Percentiles rank a stretch among this genome's conserved stretches.
Conservation (phyloP, 257 asterid genomes). For the Agastache rugosa region DNA sequence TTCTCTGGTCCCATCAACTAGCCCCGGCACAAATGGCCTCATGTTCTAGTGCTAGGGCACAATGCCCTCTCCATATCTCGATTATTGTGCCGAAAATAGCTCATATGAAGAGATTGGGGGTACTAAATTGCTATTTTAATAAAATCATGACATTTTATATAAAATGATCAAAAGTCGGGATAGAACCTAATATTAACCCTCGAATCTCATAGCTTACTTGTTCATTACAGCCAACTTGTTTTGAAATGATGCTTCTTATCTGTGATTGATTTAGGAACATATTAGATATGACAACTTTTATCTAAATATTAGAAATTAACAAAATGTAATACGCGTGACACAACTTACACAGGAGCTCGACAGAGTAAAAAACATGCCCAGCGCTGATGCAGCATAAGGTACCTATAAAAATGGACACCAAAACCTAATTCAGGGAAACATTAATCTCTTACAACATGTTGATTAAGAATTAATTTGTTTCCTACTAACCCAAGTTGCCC, state of each 20-base stretch:
- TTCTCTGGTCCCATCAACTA: too few species aligned
- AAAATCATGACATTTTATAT: too few species aligned
- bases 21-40: too few species aligned
- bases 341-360: constrained; percentile 28
- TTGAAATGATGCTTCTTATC: constrained; percentile 38
- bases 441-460: background rate
- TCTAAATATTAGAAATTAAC: too few species aligned
- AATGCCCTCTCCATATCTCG: too few species aligned
- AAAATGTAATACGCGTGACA: background rate
- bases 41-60: too few species aligned
- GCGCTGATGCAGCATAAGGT: constrained; percentile 26
- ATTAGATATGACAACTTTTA: background rate
- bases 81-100: too few species aligned
- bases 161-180: too few species aligned
- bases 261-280: constrained; percentile 10
- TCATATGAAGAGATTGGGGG: too few species aligned
- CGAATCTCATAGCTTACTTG: constrained; percentile 23
- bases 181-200: too few species aligned
- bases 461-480: background rate
- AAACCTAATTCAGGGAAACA: too few species aligned
- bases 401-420: constrained; percentile 19
- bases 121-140: too few species aligned
- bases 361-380: constrained; percentile 32
- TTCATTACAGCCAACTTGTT: constrained; percentile 31
- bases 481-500: constrained; percentile 37